Conservation (phyloP, 257 asterid species). For the Solanum phureja region DNA sequence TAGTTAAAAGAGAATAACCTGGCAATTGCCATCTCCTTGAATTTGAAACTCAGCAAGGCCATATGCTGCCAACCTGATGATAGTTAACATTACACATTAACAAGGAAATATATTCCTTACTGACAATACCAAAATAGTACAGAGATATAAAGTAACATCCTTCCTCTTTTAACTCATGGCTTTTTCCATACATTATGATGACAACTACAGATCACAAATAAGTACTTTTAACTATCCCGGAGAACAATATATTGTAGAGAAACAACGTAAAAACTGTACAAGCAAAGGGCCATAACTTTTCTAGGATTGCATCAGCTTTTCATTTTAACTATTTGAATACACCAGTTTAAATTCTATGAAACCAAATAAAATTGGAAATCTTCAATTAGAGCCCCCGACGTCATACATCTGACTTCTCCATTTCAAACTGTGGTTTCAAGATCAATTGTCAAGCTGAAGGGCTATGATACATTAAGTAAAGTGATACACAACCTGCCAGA, state of each 20-base stretch:
- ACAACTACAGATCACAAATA: background rate
- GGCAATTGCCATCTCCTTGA: constrained; percentile 95
- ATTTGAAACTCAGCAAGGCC: constrained; percentile 83
- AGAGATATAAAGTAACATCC: background rate
- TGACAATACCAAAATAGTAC: background rate
- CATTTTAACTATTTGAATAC: background rate
- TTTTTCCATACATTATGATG: background rate
- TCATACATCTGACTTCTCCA: background rate
- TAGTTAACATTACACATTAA: background rate
- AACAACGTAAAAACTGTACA: background rate
- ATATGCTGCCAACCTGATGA: constrained; percentile 59
- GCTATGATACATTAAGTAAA: background rate
- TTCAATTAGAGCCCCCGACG: background rate
- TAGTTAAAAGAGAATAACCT: constrained; percentile 43
- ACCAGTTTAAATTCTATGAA: background rate
- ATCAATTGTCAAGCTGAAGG: background rate
- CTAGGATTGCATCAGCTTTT: background rate
- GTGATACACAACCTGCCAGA: constrained; percentile 54
- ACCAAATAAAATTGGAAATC: background rate
- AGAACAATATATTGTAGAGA: background rate
- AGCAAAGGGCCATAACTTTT: background rate
- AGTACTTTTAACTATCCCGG: background rate
- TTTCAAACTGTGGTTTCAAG: background rate
- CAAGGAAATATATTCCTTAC: background rate
- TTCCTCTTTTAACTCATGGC: background rate